Evolutionary conservation across 2,329 filamentous ascomycete species (phyloP).

Genomic region (Metarhizium brunneum): DNA sequence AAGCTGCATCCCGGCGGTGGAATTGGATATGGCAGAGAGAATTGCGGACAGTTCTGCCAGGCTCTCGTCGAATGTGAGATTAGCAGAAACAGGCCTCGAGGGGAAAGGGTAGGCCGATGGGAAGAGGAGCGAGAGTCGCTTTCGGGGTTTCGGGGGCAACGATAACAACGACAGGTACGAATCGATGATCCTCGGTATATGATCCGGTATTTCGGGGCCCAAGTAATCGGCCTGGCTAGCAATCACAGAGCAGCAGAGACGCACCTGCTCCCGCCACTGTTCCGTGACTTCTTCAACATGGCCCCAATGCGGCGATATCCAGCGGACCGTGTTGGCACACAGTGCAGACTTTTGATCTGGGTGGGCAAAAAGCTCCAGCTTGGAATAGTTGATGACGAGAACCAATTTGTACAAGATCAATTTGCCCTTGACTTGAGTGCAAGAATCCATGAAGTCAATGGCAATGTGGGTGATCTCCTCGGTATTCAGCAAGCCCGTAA

Average conservation of each 20-base stretch:
- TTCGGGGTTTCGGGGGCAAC: constrained; percentile 41
- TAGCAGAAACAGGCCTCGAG: constrained; percentile 54
- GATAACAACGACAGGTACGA: constrained; percentile 74
- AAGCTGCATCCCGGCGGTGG: constrained; percentile 61
- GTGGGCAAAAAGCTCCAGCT: constrained; percentile 71
- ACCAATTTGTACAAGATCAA: constrained; percentile 86
- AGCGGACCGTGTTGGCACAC: constrained; percentile 73
- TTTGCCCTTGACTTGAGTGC: constrained; percentile 78
- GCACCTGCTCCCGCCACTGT: constrained; percentile 87
- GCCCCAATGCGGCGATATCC: constrained; percentile 94
- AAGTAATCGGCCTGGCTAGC: constrained; percentile 75
- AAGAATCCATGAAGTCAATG: constrained; percentile 90
- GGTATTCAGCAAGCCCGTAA: constrained; percentile 63
- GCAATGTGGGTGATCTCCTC: constrained; percentile 87
- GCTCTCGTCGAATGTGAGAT: constrained; percentile 67
- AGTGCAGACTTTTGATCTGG: constrained; percentile 66
- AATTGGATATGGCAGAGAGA: constrained; percentile 70
- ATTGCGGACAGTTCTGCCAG: constrained; percentile 83
- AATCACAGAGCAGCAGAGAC: constrained; percentile 85
- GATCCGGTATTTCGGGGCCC: constrained; percentile 73
- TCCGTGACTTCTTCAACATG: constrained; percentile 62
- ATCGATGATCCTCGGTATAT: constrained; percentile 83
- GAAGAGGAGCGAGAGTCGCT: constrained; percentile 77
- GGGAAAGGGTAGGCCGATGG: constrained; percentile 87
- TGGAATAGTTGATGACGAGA: constrained; percentile 84